Base-by-base conservation (phyloP, 345 rosid species). In the Aethionema arabicum region DNA sequence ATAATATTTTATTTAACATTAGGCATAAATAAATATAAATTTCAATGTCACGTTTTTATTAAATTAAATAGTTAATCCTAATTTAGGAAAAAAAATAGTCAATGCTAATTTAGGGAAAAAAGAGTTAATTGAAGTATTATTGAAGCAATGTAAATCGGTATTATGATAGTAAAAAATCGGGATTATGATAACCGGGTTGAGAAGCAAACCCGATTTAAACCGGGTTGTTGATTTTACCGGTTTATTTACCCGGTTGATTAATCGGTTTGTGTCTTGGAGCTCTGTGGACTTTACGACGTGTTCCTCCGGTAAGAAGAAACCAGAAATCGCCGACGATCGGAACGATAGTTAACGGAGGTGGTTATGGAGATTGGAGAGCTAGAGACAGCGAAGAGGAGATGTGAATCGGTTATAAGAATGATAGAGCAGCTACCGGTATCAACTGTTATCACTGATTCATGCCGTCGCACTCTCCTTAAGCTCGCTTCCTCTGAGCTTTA, bases 401-500 rank as follows among this genome's bases (percentile, higher is more conserved):
- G 95, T 73, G 32, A 60, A 55, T 69, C 52, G 8, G 73, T 83
- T 21, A 78, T 82, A 8, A 65, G 72, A 4, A 68, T 63, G n/a
- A 73, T 92, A 31, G 70, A 65, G 33, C 58, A 54, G 21, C 69
- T 85, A 36, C 76, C 83, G 6, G 4, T 30, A n/a, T 72, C 58
- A 61, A 68, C 73, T 49, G 31, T 50, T 3, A 72, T 78, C 51
- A 65, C 80, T 38, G 54, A 51, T 32, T 73, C 84, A 0, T 85
- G 86, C 76, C 76, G 57, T 33, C 83, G 74, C 69, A 85, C 95
- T 53, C 91, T 92, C 73, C 79, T 79, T 65, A 82, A 79, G 59
- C 77, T 89, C 45, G 90, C 80, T 51, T 69, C 61, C 49, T 80
- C 96, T 37, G 98, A 92, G 72, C 91, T 86, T 73, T 46, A 72